Conservation (phyloP, 805 yeast species). For the Saccharomycopsis olivae region DNA sequence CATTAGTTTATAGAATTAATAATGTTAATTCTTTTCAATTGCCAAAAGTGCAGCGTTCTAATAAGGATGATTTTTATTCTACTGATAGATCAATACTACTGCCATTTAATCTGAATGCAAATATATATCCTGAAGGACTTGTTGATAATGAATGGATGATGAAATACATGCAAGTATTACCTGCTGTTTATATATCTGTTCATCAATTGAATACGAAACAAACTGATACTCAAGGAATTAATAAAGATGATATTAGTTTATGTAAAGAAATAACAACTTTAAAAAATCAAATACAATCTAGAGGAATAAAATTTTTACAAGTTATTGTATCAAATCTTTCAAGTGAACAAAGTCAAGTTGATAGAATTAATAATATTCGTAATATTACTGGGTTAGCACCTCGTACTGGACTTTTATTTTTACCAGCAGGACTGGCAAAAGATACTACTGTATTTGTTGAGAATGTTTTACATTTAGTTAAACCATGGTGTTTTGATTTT, state of each 20-base stretch:
- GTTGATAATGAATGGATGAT: constrained; percentile 41
- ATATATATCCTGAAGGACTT: constrained; percentile 31
- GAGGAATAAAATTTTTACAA: constrained; percentile 27
- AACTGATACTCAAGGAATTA: constrained; percentile 14
- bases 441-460: constrained; percentile 33
- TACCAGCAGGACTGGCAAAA: constrained; percentile 31
- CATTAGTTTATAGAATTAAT: constrained; percentile 24
- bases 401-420: constrained; percentile 33
- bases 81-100: constrained; percentile 26
- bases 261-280: constrained; percentile 28
- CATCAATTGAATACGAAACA: constrained; percentile 28
- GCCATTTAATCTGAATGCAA: constrained; percentile 33
- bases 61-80: neutral
- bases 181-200: constrained; percentile 37
- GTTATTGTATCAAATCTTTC: constrained; percentile 24
- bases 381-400: constrained; percentile 33
- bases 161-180: constrained; percentile 38
- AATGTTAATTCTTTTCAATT: constrained; percentile 24
- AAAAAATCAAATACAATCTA: constrained; percentile 24
- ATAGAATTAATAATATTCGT: constrained; percentile 29
- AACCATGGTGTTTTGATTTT: constrained; percentile 34
- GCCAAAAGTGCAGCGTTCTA: constrained; percentile 18
- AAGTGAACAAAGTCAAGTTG: constrained; percentile 25
- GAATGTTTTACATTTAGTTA: constrained; percentile 29
- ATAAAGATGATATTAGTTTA: constrained; percentile 25